Base-by-base conservation (phyloP, 1,284 basidiomycete species). In the Trametes sp. region DNA sequence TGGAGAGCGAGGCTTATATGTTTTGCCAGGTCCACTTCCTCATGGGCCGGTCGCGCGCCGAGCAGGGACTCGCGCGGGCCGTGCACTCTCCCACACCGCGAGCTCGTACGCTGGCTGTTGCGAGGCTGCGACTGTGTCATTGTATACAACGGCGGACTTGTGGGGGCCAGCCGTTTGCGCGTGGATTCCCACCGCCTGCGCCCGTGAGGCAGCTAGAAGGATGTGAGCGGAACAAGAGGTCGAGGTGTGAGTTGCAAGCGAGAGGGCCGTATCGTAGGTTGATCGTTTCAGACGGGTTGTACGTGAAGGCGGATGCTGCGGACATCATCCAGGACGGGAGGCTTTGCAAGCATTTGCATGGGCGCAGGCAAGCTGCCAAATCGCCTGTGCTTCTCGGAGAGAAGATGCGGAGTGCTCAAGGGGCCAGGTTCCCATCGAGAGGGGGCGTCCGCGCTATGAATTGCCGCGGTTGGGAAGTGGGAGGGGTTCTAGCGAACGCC, bases 71-170 rank as follows among this genome's bases (percentile, higher is more conserved):
- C 23, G 23, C 14, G 19, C 36, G 51, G 44, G 45, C 52, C 33
- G 44, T 7, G 21, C 44, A 60, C 24, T 41, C 59, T 54, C 59
- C 36, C 52, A 60, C 59, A 60, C n/a, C 4, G 44, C 13, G 51
- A 24, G 50, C 19, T 10, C 10, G 52, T 13, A 13, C 11, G n/a
- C 14, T 24, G 45, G 8, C 2, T 29, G 21, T n/a, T n/a, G 55
- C 13, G 19, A 46, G 35, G 35, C 42, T 13, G 54, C 7, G 24
- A 36, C 36, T 11, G 8, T 4, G 36, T 6, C 36, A 4, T 16
- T 11, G 8, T 10, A 16, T 4, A 16, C 36, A 38, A 16, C 59
- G 53, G 59, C 29, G 35, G 31, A n/a, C 49, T 48, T 54, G 41
- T 31, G 53, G 45, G 44, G 44, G 36, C 45, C 45, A 33, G 35